Conservation (phyloP, 163 green algal genomes). For the Scenedesmus sp. region DNA sequence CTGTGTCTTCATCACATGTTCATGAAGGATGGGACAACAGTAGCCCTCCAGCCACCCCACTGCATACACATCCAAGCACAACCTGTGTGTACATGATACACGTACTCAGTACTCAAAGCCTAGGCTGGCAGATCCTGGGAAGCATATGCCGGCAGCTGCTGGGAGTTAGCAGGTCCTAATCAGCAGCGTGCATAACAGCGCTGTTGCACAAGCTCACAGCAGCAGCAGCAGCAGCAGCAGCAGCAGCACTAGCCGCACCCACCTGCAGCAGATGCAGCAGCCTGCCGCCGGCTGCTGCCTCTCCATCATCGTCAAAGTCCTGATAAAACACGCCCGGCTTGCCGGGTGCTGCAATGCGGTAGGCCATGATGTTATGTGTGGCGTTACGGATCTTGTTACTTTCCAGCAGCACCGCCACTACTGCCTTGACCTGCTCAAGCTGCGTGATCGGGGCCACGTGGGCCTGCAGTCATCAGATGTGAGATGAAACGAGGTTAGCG, state of each 20-base stretch:
- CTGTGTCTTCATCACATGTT: neutral
- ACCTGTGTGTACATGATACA: too few species aligned
- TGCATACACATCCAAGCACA: too few species aligned
- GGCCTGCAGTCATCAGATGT: slow-evolving; percentile 66
- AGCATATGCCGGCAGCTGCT: too few species aligned
- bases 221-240: too few species aligned
- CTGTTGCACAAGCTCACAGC: too few species aligned
- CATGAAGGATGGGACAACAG: neutral
- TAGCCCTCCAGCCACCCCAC: too few species aligned
- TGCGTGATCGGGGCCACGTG: slow-evolving; percentile 73
- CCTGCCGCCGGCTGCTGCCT: slow-evolving; percentile 88
- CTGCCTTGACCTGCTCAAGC: slow-evolving; percentile 70
- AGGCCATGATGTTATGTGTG: slow-evolving; percentile 96
- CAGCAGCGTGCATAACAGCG: neutral
- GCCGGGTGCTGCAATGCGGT: slow-evolving; percentile 36
- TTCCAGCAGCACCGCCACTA: slow-evolving; percentile 81
- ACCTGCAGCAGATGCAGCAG: slow-evolving; percentile 90
- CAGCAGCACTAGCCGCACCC: neutral
- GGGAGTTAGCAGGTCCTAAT: neutral
- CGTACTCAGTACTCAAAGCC: too few species aligned
- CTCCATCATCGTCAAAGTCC: slow-evolving; percentile 96
- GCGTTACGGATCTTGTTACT: slow-evolving; percentile 85
- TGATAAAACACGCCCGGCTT: slow-evolving; percentile 54
- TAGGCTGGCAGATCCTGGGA: too few species aligned
- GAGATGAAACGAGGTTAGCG: neutral